A percentile compares a stretch with the other conserved stretches of the same genome.
phyloP scores from a whole-genome alignment of 768 basidiomycete species.

The Lactifluus hygrophoroides region DNA sequence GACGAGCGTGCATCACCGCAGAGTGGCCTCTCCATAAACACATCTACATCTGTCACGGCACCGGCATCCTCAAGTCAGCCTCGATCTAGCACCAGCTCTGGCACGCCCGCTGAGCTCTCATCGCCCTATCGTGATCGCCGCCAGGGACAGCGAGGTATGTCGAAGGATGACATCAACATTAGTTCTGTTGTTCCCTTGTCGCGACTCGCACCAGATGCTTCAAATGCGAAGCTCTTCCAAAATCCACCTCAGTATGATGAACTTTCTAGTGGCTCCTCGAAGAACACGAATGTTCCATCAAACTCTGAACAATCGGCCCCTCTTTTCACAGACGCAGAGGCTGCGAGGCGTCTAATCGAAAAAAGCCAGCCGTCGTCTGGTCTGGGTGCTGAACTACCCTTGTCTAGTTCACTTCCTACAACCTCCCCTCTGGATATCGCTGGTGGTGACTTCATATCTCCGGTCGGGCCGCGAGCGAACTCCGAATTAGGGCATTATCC shows the following conservation, averaged over 20 bases:
- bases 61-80: constrained; percentile 33
- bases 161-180: constrained; percentile 53
- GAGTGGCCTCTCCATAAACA: constrained; percentile 16
- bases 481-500: constrained; percentile 79
- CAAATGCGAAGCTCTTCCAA: constrained; percentile 53
- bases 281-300: constrained; percentile 42
- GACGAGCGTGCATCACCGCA: constrained; percentile 37
- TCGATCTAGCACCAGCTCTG: constrained; percentile 50
- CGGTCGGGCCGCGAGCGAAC: constrained; percentile 50
- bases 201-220: constrained; percentile 44
- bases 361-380: constrained; percentile 36
- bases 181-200: constrained; percentile 48
- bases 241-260: constrained; percentile 29
- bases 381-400: constrained; percentile 45
- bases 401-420: constrained; percentile 53
- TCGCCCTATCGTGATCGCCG: constrained; percentile 19
- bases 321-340: constrained; percentile 31
- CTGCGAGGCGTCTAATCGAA: constrained; percentile 36
- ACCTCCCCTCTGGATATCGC: constrained; percentile 36
- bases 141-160: constrained; percentile 31
- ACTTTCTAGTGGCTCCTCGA: constrained; percentile 25
- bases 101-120: constrained; percentile 34
- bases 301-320: constrained; percentile 33
- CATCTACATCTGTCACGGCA: constrained; percentile 17
- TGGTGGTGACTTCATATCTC: constrained; percentile 17